Base-by-base conservation (phyloP, 2,329 filamentous ascomycete species). In the Ilyonectria mors-panacis region DNA sequence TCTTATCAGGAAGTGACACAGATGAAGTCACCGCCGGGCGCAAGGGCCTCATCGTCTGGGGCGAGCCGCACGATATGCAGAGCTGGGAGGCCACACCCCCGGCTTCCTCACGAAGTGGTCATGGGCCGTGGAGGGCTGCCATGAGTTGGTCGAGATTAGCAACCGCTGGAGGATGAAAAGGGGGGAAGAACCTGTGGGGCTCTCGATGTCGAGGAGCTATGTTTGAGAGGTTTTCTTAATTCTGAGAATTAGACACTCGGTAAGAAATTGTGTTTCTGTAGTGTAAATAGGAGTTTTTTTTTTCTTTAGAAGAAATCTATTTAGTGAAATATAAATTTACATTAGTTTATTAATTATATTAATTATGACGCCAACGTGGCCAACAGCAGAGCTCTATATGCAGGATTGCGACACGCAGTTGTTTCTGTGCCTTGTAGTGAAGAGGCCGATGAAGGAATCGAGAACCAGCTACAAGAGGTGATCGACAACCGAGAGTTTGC, bases 91-190 rank as follows among this genome's bases (percentile, higher is more conserved):
- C 44, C 7, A 59, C 57, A 59, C 57, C 6, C 28, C 42, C 2
- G 63, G 63, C 2, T 66, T 66, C 45, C 1, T 58, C 2, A 6
- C 9, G 39, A 66, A 62, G 30, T 66, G 63, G 63, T n/a, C 39
- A n/a, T 66, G 63, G 63, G 30, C 42, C 5, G 15, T 66, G 47
- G 48, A 66, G 21, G 63, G 58, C 6, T 66, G 63, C 28, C 21
- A 61, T 2, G 63, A 62, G 1, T 6, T 66, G 23, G 30, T 66
- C 5, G 37, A 53, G 12, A 57, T 45, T 4, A 66, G 48, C n/a
- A 59, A 66, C 12, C 51, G 37, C 19, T 66, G 51, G 63, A 66
- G 63, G 23, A 21, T 42, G 30, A 60, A 35, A 12, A 37, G 63
- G 12, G 63, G 63, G 6, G 63, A 66, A 23, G 30, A n/a, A 15